phyloP scores from a whole-genome alignment of 1,139 yeast species.

The Scheffersomyces illinoinensis region DNA sequence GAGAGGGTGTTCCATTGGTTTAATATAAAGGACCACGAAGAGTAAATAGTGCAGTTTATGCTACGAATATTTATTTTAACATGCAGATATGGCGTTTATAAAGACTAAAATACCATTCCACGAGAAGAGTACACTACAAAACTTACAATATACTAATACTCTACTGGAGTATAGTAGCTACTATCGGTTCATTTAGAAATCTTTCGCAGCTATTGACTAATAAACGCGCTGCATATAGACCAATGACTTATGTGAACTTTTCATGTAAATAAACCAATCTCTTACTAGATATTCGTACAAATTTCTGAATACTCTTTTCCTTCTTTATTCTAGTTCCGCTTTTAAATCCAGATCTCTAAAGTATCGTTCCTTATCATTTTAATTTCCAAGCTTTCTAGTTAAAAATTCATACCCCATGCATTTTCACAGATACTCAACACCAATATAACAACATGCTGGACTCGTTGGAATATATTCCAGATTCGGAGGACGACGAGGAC shows the following conservation, averaged over 20 bases:
- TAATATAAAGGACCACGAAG: neutral
- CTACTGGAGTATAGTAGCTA: neutral
- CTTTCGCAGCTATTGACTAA: neutral
- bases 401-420: neutral
- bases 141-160: too few species aligned
- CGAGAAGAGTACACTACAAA: too few species aligned
- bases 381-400: neutral
- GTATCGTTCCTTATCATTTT: neutral
- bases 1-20: neutral
- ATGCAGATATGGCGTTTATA: neutral
- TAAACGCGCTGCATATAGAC: neutral
- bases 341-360: neutral
- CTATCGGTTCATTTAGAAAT: neutral
- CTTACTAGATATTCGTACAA: neutral
- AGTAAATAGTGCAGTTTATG: too few species aligned
- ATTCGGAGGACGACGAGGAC: slow-evolving; percentile 15
- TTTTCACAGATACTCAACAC: neutral
- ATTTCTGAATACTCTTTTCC: neutral
- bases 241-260: too few species aligned
- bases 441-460: neutral
- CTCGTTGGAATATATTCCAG: slow-evolving; percentile 13
- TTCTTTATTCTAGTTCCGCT: neutral
- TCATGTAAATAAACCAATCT: neutral
- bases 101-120: too few species aligned
- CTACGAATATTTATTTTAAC: neutral